Conservation (phyloP, 2,329 filamentous ascomycete genomes). For the Arthrinium phaeospermum region DNA sequence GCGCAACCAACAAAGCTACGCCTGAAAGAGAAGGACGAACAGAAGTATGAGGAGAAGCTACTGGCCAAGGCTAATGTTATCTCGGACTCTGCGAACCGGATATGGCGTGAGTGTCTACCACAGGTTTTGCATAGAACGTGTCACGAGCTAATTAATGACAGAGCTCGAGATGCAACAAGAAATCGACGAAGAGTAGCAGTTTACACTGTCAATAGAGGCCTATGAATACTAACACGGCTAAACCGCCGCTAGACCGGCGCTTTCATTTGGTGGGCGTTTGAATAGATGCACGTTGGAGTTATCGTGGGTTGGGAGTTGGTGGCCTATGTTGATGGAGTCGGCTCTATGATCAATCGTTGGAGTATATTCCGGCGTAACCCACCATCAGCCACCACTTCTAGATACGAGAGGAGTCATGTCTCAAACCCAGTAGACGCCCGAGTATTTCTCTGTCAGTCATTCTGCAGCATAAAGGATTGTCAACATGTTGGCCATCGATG, state of each 20-base stretch:
- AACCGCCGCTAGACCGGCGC: not conserved
- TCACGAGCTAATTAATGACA: slow-evolving; percentile 30
- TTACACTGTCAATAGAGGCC: not conserved
- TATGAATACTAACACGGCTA: not conserved
- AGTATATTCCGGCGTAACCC: not conserved
- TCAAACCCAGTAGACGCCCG: not conserved
- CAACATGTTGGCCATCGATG: not conserved
- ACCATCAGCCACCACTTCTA: too few relatives aligned
- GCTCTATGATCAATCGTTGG: not conserved
- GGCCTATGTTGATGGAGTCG: not conserved
- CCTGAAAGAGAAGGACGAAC: slow-evolving; percentile 60
- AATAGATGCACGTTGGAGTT: not conserved
- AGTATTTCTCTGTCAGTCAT: not conserved
- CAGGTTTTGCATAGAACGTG: not conserved
- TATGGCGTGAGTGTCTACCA: slow-evolving; percentile 66
- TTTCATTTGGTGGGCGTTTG: not conserved
- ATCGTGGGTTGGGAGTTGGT: not conserved
- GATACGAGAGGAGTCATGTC: not conserved
- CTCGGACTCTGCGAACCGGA: slow-evolving; percentile 68
- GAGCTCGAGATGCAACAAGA: slow-evolving; percentile 59
- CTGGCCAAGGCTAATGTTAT: slow-evolving; percentile 71
- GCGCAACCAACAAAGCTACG: slow-evolving; percentile 71
- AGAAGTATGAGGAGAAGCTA: slow-evolving; percentile 68
- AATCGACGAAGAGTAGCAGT: slow-evolving; percentile 47
- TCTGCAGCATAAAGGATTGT: not conserved